A percentile compares a stretch with the other conserved stretches of the same genome.
These are phyloP conservation scores for Pleurotus cornucopiae DNA, from an alignment of 768 basidiomycete genomes.

Conservation along the genomic window DNA sequence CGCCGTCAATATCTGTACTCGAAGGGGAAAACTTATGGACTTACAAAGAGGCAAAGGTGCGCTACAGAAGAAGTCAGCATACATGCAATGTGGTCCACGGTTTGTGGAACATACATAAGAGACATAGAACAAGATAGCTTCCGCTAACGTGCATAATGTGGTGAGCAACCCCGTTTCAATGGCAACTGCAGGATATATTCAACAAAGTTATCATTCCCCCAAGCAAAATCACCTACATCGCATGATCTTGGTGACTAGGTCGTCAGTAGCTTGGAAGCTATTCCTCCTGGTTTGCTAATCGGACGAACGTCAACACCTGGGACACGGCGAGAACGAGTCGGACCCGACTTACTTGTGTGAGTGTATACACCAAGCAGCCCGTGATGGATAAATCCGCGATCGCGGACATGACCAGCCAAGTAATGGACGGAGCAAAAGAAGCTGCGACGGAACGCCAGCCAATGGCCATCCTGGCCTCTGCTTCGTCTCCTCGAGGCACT, in stretches of 20 bases:
- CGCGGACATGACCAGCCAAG: slow-evolving; percentile 13
- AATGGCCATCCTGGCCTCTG: slow-evolving; percentile 9
- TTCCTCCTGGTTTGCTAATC: slow-evolving; percentile 12
- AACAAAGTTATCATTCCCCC: neutral
- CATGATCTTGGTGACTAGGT: slow-evolving; percentile 16
- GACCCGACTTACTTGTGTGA: slow-evolving; percentile 9
- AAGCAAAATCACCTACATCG: slow-evolving; percentile 10
- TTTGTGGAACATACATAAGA: slow-evolving; percentile 11
- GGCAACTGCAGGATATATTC: slow-evolving; percentile 9
- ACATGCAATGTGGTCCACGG: neutral
- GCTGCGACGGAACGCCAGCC: neutral
- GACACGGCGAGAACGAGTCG: too few relatives aligned
- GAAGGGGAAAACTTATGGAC: neutral
- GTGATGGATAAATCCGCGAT: slow-evolving; percentile 16
- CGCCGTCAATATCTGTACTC: neutral
- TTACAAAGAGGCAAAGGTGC: slow-evolving; percentile 11
- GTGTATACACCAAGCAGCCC: slow-evolving; percentile 10
- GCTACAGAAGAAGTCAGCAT: neutral
- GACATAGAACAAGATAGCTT: slow-evolving; percentile 13
- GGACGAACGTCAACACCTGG: neutral
- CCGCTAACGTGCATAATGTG: slow-evolving; percentile 12
- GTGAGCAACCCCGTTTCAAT: slow-evolving; percentile 18
- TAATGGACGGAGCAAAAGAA: slow-evolving; percentile 4
- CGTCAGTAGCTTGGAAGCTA: slow-evolving; percentile 12
- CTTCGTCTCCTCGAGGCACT: neutral